Evolutionary conservation across 1,284 basidiomycete species (phyloP).

Genomic region (Trametes hirsuta): DNA sequence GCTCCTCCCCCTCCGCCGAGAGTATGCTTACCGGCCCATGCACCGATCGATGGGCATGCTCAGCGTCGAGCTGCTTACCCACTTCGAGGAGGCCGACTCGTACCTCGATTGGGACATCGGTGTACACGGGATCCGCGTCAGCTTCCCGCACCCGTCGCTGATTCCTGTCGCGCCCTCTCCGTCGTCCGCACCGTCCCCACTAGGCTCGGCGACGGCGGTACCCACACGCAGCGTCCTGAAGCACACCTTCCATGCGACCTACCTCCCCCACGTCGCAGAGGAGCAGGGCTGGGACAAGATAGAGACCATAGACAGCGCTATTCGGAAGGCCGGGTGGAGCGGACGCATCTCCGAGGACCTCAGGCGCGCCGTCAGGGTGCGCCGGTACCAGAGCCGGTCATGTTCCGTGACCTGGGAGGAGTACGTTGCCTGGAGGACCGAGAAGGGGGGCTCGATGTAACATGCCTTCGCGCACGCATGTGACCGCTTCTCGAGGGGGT

Average conservation of each 20-base stretch:
- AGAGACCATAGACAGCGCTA: conserved; percentile 89
- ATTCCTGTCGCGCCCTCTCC: conserved; percentile 52
- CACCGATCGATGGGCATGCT: conserved; percentile 5
- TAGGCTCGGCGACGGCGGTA: conserved; percentile 64
- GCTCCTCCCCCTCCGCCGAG: not conserved
- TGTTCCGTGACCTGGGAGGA: conserved; percentile 76
- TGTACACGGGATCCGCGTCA: conserved; percentile 90
- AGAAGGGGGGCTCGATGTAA: conserved; percentile 42
- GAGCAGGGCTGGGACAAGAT: conserved; percentile 94
- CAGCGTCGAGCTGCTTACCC: conserved; percentile 90
- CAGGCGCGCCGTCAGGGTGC: conserved; percentile 75
- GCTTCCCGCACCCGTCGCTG: conserved; percentile 78
- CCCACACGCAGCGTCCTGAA: conserved; percentile 53
- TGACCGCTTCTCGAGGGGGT: not conserved
- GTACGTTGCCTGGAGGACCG: conserved; percentile 73
- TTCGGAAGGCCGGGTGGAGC: conserved; percentile 90
- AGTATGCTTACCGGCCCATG: conserved; percentile 4
- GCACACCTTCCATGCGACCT: conserved; percentile 83
- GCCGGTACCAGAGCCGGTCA: conserved; percentile 86
- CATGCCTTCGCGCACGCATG: not conserved
- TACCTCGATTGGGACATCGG: conserved; percentile 95
- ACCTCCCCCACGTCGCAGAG: conserved; percentile 91
- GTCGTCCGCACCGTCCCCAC: conserved; percentile 65
- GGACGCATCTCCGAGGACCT: conserved; percentile 85
- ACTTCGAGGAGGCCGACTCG: conserved; percentile 85